These are phyloP conservation scores for Suillus americanus DNA, from an alignment of 768 basidiomycete genomes.

Conservation along the genomic window DNA sequence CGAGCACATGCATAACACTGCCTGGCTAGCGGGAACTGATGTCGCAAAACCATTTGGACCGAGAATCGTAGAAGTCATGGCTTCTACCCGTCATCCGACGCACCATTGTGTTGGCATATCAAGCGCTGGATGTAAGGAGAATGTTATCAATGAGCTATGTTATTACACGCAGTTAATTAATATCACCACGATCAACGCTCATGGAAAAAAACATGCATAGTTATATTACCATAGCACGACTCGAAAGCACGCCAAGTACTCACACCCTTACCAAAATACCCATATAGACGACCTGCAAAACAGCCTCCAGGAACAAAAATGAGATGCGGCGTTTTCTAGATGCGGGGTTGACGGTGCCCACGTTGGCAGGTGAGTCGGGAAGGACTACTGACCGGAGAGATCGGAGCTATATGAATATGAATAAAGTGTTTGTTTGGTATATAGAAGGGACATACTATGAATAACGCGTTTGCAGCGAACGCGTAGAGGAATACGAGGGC, in stretches of 20 bases:
- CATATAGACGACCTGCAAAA: conserved; percentile 85
- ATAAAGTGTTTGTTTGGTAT: neutral
- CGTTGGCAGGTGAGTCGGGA: conserved; percentile 64
- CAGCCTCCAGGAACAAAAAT: conserved; percentile 88
- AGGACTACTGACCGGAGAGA: conserved; percentile 90
- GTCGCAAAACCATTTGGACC: too few relatives aligned
- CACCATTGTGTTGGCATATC: too few relatives aligned
- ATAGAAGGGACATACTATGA: conserved; percentile 62
- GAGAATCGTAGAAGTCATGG: too few relatives aligned
- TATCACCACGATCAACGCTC: too few relatives aligned
- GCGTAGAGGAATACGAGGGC: conserved; percentile 77
- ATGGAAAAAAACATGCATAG: neutral
- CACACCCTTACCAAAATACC: conserved; percentile 70
- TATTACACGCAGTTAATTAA: too few relatives aligned
- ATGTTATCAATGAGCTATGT: too few relatives aligned
- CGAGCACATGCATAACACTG: too few relatives aligned
- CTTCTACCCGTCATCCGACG: too few relatives aligned
- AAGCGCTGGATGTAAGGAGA: too few relatives aligned
- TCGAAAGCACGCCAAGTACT: neutral
- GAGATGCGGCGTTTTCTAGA: conserved; percentile 84
- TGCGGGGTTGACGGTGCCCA: conserved; percentile 68
- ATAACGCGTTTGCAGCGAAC: conserved; percentile 89
- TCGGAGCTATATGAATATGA: conserved; percentile 61
- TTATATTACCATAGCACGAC: neutral
- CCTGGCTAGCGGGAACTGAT: too few relatives aligned